Percentiles rank a stretch among this genome's conserved stretches.
Conservation (phyloP, 1,284 basidiomycete species). For the Leccinum fuscescens region DNA sequence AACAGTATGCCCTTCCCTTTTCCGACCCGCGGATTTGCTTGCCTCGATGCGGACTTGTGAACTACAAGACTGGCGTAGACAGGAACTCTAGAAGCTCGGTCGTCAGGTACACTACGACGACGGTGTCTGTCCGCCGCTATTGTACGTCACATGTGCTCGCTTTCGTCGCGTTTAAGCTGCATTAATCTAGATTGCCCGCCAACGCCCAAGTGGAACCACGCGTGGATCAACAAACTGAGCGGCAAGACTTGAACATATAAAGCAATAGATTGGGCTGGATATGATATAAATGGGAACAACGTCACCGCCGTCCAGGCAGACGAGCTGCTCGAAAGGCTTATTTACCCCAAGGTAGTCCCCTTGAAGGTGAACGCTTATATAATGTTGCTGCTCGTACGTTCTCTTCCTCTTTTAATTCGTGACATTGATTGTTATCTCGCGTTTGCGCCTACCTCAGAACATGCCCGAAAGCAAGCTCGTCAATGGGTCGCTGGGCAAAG, state of each 20-base stretch:
- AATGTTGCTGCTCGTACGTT: conserved; percentile 67
- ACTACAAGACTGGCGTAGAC: conserved; percentile 35
- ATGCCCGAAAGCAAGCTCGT: conserved; percentile 55
- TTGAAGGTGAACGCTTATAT: conserved; percentile 43
- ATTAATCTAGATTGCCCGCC: too few species aligned
- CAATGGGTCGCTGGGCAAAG: conserved; percentile 85
- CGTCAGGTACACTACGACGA: conserved; percentile 47
- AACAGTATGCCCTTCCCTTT: conserved; percentile 32
- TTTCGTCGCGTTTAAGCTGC: too few species aligned
- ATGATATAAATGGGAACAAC: too few species aligned
- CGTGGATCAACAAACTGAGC: too few species aligned
- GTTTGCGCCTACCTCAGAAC: conserved; percentile 38
- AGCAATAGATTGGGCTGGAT: too few species aligned
- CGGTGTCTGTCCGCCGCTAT: conserved; percentile 61
- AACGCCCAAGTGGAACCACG: too few species aligned
- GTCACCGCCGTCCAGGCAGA: too few species aligned
- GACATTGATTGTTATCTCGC: background rate
- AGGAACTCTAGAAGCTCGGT: conserved; percentile 46
- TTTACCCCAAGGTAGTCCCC: too few species aligned
- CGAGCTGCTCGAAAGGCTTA: too few species aligned
- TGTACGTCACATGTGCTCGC: conserved; percentile 38
- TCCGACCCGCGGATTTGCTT: conserved; percentile 50
- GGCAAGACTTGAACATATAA: too few species aligned
- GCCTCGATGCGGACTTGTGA: conserved; percentile 68
- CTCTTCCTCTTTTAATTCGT: background rate